These are phyloP conservation scores for Phytophthora capsici DNA, from an alignment of 352 stramenopile genomes.

Conservation along the genomic window DNA sequence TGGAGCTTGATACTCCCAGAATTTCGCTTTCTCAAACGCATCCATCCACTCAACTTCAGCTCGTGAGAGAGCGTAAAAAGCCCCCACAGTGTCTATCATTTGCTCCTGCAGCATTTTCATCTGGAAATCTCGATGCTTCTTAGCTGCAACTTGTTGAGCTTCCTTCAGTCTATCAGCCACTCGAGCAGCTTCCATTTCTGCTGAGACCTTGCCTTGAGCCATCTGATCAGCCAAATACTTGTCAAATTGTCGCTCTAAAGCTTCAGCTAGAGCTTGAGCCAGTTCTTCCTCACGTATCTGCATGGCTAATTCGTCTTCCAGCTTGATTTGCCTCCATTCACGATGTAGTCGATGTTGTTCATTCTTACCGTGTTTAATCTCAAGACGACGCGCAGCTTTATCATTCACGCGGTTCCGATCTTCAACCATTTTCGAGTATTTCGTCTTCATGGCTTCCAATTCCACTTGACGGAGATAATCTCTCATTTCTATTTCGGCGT, in stretches of 20 bases:
- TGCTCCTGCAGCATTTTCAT: conserved; percentile 66
- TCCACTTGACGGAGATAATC: conserved; percentile 72
- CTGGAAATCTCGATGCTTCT: conserved; percentile 54
- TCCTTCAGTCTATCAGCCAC: conserved; percentile 54
- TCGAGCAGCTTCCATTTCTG: conserved; percentile 51
- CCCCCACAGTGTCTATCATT: conserved; percentile 71
- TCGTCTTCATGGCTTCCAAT: conserved; percentile 75
- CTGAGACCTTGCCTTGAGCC: conserved; percentile 50
- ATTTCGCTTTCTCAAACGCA: conserved; percentile 44
- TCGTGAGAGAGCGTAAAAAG: conserved; percentile 42
- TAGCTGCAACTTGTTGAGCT: conserved; percentile 49
- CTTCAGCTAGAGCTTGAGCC: conserved; percentile 45
- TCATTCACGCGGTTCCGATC: conserved; percentile 68
- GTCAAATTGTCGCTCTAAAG: conserved; percentile 63
- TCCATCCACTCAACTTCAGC: conserved; percentile 63
- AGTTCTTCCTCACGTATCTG: conserved; percentile 65
- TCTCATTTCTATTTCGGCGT: conserved; percentile 68
- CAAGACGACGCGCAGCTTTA: conserved; percentile 67
- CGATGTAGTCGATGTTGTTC: conserved; percentile 77
- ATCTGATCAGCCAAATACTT: conserved; percentile 71
- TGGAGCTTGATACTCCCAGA: conserved; percentile 36
- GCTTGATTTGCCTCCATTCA: conserved; percentile 72
- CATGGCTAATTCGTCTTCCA: conserved; percentile 67
- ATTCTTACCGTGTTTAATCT: conserved; percentile 84
- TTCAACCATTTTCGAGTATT: conserved; percentile 74